These are phyloP conservation scores for Chrysophaeum taylorii DNA, from an alignment of 352 stramenopile genomes.

Conservation along the genomic window DNA sequence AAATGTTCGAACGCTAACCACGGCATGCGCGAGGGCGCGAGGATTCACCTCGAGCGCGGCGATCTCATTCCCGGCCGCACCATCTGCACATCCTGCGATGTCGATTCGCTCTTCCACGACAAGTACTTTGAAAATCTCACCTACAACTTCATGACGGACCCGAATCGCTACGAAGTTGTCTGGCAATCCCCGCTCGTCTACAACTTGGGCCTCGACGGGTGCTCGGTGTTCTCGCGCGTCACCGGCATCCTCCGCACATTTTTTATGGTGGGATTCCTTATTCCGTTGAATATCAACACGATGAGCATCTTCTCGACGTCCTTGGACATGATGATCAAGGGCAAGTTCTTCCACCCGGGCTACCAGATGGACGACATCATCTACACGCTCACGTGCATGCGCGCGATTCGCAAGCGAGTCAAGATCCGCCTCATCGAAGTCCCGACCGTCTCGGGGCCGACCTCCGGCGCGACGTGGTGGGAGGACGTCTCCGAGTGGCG, in stretches of 20 bases:
- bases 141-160: neutral
- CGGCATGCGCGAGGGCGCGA: slow-evolving; percentile 3
- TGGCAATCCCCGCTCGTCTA: slow-evolving; percentile 18
- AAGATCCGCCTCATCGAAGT: slow-evolving; percentile 14
- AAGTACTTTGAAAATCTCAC: slow-evolving; percentile 17
- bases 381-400: slow-evolving; percentile 15
- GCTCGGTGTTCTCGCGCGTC: slow-evolving; percentile 16
- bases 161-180: slow-evolving; percentile 6
- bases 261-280: slow-evolving; percentile 20
- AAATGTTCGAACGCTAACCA: slow-evolving; percentile 16
- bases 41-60: neutral
- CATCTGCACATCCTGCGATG: slow-evolving; percentile 10
- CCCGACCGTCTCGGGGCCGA: slow-evolving; percentile 11
- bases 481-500: slow-evolving; percentile 11
- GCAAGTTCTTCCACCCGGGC: slow-evolving; percentile 12
- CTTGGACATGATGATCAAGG: slow-evolving; percentile 7
- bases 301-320: slow-evolving; percentile 15
- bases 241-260: slow-evolving; percentile 17
- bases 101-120: slow-evolving; percentile 16
- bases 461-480: neutral
- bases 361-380: slow-evolving; percentile 21
- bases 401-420: slow-evolving; percentile 14
- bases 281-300: slow-evolving; percentile 13
- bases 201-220: slow-evolving; percentile 16
- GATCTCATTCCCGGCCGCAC: slow-evolving; percentile 14